Conservation (phyloP, 1,139 yeast genomes). For the Yamadazyma sp. region DNA sequence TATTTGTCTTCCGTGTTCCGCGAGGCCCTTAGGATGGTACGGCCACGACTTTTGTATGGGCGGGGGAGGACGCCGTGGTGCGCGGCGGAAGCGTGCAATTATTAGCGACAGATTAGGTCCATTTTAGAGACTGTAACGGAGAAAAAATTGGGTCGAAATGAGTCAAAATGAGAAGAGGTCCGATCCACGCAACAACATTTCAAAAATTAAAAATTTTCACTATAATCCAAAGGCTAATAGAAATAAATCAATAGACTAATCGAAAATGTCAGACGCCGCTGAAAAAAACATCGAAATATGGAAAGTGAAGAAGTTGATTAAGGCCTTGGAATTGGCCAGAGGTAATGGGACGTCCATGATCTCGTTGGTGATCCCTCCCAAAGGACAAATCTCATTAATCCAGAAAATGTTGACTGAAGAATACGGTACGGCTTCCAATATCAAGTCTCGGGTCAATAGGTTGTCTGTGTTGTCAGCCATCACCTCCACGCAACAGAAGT, state of each 20-base stretch:
- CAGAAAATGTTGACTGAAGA: conserved; percentile 96
- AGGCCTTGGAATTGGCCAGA: conserved; percentile 83
- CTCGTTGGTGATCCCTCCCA: conserved; percentile 92
- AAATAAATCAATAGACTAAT: neutral
- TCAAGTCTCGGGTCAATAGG: conserved; percentile 95
- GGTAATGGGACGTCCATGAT: conserved; percentile 99
- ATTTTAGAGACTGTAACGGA: no score
- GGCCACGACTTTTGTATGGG: neutral
- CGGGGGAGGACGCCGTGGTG: no score
- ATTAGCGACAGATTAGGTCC: no score
- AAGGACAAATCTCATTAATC: conserved; percentile 83
- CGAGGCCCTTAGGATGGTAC: neutral
- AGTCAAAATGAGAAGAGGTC: conserved; percentile 1
- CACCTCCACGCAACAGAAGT: conserved; percentile 95
- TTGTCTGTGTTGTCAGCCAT: conserved; percentile 93
- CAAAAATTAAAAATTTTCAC: conserved; percentile 1
- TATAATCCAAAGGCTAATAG: neutral
- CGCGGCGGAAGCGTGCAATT: no score
- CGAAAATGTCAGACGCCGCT: conserved; percentile 40
- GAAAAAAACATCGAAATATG: conserved; percentile 97
- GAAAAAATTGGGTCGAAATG: no score
- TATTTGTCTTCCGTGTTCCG: neutral
- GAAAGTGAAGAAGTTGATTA: conserved; percentile 94
- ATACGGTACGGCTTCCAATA: conserved; percentile 97
- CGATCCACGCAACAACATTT: neutral